A percentile compares a stretch with the other conserved stretches of the same genome.
Conservation (phyloP, 2,329 filamentous ascomycete genomes). For the Aaosphaeria pasadenensis region DNA sequence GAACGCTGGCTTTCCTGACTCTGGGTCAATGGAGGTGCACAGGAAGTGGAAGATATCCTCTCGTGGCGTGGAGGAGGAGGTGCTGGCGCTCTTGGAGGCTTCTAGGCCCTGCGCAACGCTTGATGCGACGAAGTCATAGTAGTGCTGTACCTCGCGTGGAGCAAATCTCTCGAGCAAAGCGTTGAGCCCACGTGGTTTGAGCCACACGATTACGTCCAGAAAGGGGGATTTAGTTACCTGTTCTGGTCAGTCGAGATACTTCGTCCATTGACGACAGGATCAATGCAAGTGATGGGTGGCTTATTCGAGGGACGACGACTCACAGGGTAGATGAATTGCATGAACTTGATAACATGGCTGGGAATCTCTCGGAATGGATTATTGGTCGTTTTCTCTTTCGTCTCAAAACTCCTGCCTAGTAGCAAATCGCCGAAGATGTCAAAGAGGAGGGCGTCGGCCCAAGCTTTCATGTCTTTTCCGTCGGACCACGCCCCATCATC, state of each 20-base stretch:
- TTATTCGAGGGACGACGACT: not conserved
- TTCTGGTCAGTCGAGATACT: not conserved
- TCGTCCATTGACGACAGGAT: not conserved
- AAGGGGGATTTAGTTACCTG: slow-evolving; percentile 3
- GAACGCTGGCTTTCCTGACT: slow-evolving; percentile 31
- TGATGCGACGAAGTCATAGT: slow-evolving; percentile 2
- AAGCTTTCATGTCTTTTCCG: not conserved
- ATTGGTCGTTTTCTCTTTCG: slow-evolving; percentile 21
- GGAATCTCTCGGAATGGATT: slow-evolving; percentile 9
- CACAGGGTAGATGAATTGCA: slow-evolving; percentile 6
- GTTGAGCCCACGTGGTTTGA: slow-evolving; percentile 8
- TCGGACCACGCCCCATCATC: not conserved
- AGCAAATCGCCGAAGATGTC: slow-evolving; percentile 44
- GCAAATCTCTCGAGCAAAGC: slow-evolving; percentile 2
- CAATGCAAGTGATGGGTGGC: not conserved
- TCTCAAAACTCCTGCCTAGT: slow-evolving; percentile 32
- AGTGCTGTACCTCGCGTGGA: slow-evolving; percentile 1
- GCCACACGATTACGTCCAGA: slow-evolving; percentile 5
- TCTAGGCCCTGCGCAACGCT: slow-evolving; percentile 1
- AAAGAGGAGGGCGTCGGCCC: slow-evolving; percentile 29
- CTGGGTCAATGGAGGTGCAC: slow-evolving; percentile 37
- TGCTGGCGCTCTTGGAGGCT: not conserved
- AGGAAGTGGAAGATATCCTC: slow-evolving; percentile 43
- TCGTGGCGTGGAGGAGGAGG: not conserved
- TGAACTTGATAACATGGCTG: slow-evolving; percentile 1